Percentiles rank a stretch among this genome's conserved stretches.
Conservation (phyloP, 2,329 filamentous ascomycete genomes). For the Dendryphion nanum region DNA sequence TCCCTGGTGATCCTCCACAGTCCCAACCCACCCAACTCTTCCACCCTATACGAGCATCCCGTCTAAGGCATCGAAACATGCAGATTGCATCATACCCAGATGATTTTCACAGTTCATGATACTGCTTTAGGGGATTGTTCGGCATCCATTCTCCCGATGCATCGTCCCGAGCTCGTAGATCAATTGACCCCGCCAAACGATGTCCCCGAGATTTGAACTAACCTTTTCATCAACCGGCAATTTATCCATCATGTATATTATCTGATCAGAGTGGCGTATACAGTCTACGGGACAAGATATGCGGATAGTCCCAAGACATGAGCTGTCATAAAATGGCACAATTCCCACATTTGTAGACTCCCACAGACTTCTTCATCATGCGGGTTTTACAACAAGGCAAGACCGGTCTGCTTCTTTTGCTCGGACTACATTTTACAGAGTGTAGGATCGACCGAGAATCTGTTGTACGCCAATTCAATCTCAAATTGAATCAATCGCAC, state of each 20-base stretch:
- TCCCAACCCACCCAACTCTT: too few relatives aligned
- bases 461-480: conserved; percentile 44
- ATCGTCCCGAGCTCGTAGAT: conserved; percentile 5
- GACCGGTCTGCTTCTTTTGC: not conserved
- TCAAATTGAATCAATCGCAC: conserved; percentile 49
- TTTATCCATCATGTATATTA: conserved; percentile 24
- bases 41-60: too few relatives aligned
- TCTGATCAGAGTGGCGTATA: conserved; percentile 4
- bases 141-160: conserved; percentile 12
- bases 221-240: conserved; percentile 18
- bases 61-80: too few relatives aligned
- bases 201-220: conserved; percentile 7
- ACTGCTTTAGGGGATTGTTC: conserved; percentile 4
- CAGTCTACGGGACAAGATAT: conserved; percentile 7
- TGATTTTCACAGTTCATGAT: too few relatives aligned
- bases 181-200: conserved; percentile 19
- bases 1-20: too few relatives aligned
- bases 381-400: not conserved
- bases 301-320: not conserved
- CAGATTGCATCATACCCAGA: too few relatives aligned
- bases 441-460: conserved; percentile 27
- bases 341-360: too few relatives aligned
- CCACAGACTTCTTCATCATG: too few relatives aligned
- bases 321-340: not conserved
- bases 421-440: not conserved